Base-by-base conservation (phyloP, 768 basidiomycete species). In the Lactifluus volemus region DNA sequence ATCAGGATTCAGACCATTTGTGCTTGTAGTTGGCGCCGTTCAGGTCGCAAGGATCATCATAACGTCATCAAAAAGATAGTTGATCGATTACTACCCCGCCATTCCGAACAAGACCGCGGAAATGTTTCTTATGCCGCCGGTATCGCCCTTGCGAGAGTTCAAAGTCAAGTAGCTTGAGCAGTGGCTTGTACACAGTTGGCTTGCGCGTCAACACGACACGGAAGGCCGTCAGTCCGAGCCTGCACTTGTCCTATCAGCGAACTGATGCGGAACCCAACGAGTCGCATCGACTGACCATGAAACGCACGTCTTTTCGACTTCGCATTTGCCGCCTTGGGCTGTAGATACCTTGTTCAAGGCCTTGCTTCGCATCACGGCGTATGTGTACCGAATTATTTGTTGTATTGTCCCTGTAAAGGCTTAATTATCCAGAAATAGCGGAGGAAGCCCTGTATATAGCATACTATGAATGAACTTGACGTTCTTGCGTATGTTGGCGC, bases 211-310 rank as follows among this genome's bases (percentile, higher is more conserved):
- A 70, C 53, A 92, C 78, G 10, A 79, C 73, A 67, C 83, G 78
- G 71, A 95, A 94, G 3, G 93, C 93, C 62, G 86, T 85, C 49
- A 38, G 38, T 45, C 91, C 89, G 25, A 95, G 79, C 91, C 92
- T 95, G 54, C 29, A 49, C 45, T 36, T 47, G 21, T 47, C 30
- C 41, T 10, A 53, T 59, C n/a, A 53, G 36, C 36, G 21, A 10
- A 55, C 32, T 19, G 25, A 53, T 45, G 32, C 34, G 30, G 51
- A 47, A 39, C 32, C 36, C 19, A 44, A 59, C 52, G 47, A 36
- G 38, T 19, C 47, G 11, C 11, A 38, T 15, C 12, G 32, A 44
- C 80, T 67, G 66, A 91, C 91, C 90, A 93, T 38, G 78, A 65
- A 19, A 88, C 79, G 32, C 79, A 73, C 4, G 68, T 63, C 68